Conservation (phyloP, 306 rosid species). For the Acacia confusa region DNA sequence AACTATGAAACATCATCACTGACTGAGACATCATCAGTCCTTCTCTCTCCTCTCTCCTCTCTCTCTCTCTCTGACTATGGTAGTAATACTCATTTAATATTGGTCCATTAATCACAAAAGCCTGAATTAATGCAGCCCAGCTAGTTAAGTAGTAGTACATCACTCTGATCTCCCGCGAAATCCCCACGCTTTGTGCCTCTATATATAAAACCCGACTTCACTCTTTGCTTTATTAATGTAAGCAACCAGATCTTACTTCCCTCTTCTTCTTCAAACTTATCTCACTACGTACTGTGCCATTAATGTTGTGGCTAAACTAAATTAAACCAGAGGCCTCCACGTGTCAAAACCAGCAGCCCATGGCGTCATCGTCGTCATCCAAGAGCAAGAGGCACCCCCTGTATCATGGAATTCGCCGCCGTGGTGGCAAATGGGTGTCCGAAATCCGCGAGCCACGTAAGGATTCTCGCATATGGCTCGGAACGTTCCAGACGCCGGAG, state of each 20-base stretch:
- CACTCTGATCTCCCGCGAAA: slow-evolving; percentile 38
- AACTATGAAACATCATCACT: not conserved
- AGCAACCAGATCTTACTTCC: not conserved
- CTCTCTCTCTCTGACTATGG: not conserved
- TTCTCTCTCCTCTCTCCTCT: not conserved
- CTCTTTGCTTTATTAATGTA: not conserved
- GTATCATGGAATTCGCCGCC: slow-evolving; percentile 63
- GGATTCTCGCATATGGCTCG: slow-evolving; percentile 79
- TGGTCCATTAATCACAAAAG: not conserved
- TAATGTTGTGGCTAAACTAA: not conserved
- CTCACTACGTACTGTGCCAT: not conserved
- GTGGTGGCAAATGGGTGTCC: slow-evolving; percentile 77
- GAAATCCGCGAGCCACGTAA: slow-evolving; percentile 82
- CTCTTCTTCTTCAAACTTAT: not conserved
- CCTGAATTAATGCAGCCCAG: not conserved
- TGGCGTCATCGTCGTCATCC: slow-evolving; percentile 48
- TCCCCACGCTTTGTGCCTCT: slow-evolving; percentile 42
- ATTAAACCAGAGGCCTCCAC: not conserved
- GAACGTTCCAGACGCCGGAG: slow-evolving; percentile 65
- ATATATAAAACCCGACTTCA: not conserved
- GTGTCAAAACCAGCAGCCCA: not conserved
- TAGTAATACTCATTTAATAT: not conserved
- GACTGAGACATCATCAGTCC: not conserved
- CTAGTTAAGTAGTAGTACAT: not conserved
- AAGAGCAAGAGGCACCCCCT: slow-evolving; percentile 47